These are phyloP conservation scores for Blechomonas ayalai DNA, from an alignment of 208 protist species.

Conservation along the genomic window DNA sequence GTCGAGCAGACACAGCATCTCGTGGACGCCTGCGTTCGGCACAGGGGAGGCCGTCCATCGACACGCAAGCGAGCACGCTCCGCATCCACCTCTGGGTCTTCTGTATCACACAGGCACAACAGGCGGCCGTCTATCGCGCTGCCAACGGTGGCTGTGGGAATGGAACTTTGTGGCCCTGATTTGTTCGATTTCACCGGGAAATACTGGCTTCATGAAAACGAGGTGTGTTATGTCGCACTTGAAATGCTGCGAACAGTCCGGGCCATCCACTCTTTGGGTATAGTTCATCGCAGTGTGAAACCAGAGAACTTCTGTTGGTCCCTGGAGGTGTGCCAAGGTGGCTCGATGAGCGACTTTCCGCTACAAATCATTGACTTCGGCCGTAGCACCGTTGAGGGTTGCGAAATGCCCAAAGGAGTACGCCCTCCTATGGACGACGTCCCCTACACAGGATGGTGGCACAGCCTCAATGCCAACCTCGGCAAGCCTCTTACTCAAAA, in stretches of 20 bases:
- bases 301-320: slow-evolving; percentile 27
- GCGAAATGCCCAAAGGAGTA: too few relatives aligned
- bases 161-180: slow-evolving; percentile 18
- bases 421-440: slow-evolving; percentile 10
- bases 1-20: too few relatives aligned
- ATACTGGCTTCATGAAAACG: slow-evolving; percentile 9
- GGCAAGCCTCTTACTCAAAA: slow-evolving; percentile 26
- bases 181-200: slow-evolving; percentile 19
- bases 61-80: too few relatives aligned
- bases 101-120: too few relatives aligned
- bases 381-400: slow-evolving; percentile 5
- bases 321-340: background rate
- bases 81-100: too few relatives aligned
- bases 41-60: too few relatives aligned
- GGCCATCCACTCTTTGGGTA: slow-evolving; percentile 7
- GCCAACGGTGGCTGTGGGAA: slow-evolving; percentile 19
- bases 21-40: too few relatives aligned
- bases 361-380: slow-evolving; percentile 27
- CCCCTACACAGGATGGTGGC: slow-evolving; percentile 30
- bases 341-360: too few relatives aligned
- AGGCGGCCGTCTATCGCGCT: too few relatives aligned
- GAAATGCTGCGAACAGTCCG: slow-evolving; percentile 16
- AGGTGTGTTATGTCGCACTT: slow-evolving; percentile 16
- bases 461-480: slow-evolving; percentile 23
- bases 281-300: slow-evolving; percentile 19